Evolutionary conservation across 768 basidiomycete species (phyloP), one percentile per base, ranked within the genome.

Genomic region (Piloderma croceum): DNA sequence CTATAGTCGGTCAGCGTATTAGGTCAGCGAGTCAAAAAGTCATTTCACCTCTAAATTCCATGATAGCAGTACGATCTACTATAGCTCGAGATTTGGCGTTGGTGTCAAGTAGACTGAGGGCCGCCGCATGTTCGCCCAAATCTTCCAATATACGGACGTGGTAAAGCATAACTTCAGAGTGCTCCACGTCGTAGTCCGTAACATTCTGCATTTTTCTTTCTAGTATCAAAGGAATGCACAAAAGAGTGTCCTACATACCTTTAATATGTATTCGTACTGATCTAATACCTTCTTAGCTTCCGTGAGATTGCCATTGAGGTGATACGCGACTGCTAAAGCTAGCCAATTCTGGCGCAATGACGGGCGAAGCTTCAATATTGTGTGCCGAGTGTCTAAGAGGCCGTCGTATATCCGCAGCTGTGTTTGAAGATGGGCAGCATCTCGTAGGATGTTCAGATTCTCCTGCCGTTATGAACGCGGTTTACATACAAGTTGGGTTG

Each of bases 381-480:
- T 77, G 49, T 87, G 74, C 1, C 96, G 82, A 2, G 89, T 88
- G 39, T 90, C 83, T 29, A 91, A 77, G 20, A 93, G 74, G 5
- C 67, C 69, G 31, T 87, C 81, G 59, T 78, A 96, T 32, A 82
- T 65, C 24, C 94, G 80, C 10, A 91, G 74, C 47, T 97, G 93
- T 0, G 90, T 81, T 54, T 92, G 89, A 7, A 99, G 73, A 36
- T 85, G 77, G 6, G 93, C 90, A 0, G 90, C 76, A 60, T 98
- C 96, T 32, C 89, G 81, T 19, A 99, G 63, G 49, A 99, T 83
- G 60, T 94, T 94, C 53, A 96, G 64, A 57, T 96, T 96, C 53
- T 97, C 91, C 93, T 96, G 52, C 21, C 7, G 20, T 6, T 22
- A 33, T 19, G 6, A 9, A 34, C 33, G 45, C 40, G 46, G 52